These are phyloP conservation scores for Penicillium cataractarum DNA, from an alignment of 495 filamentous ascomycete species.

Conservation along the genomic window DNA sequence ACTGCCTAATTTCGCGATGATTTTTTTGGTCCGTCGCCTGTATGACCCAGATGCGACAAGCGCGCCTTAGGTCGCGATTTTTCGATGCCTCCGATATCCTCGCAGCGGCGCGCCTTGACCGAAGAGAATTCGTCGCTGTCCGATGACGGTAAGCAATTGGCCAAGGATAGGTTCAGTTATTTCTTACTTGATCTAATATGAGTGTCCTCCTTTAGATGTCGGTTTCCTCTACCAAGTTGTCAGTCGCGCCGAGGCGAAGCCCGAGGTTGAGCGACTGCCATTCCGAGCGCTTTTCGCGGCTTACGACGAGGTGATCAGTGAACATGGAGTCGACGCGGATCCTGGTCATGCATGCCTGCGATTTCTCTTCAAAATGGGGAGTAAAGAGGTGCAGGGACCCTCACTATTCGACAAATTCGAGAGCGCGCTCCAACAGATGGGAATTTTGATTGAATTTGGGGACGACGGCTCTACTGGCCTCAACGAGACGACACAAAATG, in stretches of 20 bases:
- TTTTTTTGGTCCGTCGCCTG: conserved; percentile 48
- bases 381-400: conserved; percentile 47
- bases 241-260: conserved; percentile 65
- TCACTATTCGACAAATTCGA: conserved; percentile 69
- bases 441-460: conserved; percentile 68
- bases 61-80: conserved; percentile 56
- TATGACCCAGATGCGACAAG: conserved; percentile 56
- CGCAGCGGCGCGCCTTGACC: conserved; percentile 53
- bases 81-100: conserved; percentile 63
- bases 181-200: conserved; percentile 13
- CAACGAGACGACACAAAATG: conserved; percentile 33
- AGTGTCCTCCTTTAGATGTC: conserved; percentile 61
- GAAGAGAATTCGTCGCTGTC: conserved; percentile 55
- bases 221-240: conserved; percentile 77
- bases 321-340: conserved; percentile 68
- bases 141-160: conserved; percentile 58
- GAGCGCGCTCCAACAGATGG: conserved; percentile 62
- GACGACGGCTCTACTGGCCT: conserved; percentile 33
- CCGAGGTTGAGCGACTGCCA: conserved; percentile 64
- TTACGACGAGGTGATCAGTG: conserved; percentile 71
- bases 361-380: conserved; percentile 81
- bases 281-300: conserved; percentile 80
- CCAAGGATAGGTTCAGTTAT: not conserved
- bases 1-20: conserved; percentile 41
- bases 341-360: conserved; percentile 75